Base-by-base conservation (phyloP, 345 rosid genomes). In the Sonneratia alba region DNA sequence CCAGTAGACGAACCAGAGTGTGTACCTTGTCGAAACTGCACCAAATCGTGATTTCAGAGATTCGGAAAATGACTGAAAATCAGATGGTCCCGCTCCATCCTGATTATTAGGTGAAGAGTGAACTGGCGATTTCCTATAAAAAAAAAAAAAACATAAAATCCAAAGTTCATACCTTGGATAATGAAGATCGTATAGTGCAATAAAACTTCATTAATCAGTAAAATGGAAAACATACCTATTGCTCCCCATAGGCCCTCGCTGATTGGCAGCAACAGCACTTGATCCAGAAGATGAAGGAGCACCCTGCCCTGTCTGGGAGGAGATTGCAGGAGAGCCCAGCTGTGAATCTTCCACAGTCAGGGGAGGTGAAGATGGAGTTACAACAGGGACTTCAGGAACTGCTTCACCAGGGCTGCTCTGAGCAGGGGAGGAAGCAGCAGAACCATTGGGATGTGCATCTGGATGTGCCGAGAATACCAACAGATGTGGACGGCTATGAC, bases 61-160 rank as follows among this genome's bases (percentile, higher is more conserved):
- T 47, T 95, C 99, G 36, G 97, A 92, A 83, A 95, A 88, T 32
- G 97, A 87, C 51, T 87, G 99, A 49, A 84, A 75, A 36, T 92
- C 97, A 0, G 99, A 95, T 70, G 96, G 92, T 70, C 97, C 97
- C 22, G 89, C 97, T 82, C 84, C 83, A 64, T 92, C 96, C 78
- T 90, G 96, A 82, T 73, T 82, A 75, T 72, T 85, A 66, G 85
- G 84, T 51, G 91, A 83, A 77, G 88, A 82, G 48, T 82, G 88
- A 77, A 66, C 78, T 66, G 83, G 80, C 70, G 87, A 80, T 72
- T 90, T 78, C 74, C 83, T 83, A 77, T 24, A 77, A 69, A 61
- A 70, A 47, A 64, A 65, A 57, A 15, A 76, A 62, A 43, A 66
- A 73, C 43, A 38, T 19, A 64, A 53, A 40, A 43, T 1, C n/a